Percentiles rank a stretch among this genome's conserved stretches.
phyloP scores from a whole-genome alignment of 106 monocot species.

The Iris macrosiphon region DNA sequence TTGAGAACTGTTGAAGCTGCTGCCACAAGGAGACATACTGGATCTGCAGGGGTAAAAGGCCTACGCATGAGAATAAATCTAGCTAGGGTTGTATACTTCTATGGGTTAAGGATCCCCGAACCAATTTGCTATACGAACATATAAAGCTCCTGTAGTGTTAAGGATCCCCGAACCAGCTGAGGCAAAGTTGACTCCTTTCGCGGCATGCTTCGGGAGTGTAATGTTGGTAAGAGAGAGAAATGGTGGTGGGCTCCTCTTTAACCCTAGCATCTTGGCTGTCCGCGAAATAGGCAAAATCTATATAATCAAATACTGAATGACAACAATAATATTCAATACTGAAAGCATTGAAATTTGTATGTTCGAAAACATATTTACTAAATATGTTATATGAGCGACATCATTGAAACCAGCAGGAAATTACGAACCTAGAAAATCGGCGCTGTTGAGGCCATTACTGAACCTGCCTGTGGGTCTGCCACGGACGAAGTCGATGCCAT shows the following conservation, averaged over 20 bases:
- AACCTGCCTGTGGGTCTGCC: conserved; percentile 25
- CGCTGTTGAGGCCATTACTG: conserved; percentile 30
- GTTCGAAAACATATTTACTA: too few species aligned
- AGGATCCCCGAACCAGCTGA: conserved; percentile 14
- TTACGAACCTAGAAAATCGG: conserved; percentile 22
- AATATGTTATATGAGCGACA: background rate
- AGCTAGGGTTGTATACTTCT: too few species aligned
- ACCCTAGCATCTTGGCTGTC: conserved; percentile 7
- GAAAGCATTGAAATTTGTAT: too few species aligned
- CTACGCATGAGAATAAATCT: too few species aligned
- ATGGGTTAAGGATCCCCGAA: too few species aligned
- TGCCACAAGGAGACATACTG: conserved; percentile 11
- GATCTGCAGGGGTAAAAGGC: too few species aligned
- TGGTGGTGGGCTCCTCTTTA: conserved; percentile 8
- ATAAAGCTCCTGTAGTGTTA: background rate
- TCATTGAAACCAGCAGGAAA: background rate
- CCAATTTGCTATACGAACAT: background rate
- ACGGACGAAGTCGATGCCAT: conserved; percentile 25
- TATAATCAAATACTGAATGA: too few species aligned
- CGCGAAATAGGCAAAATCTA: too few species aligned
- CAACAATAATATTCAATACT: too few species aligned
- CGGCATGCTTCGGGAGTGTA: background rate
- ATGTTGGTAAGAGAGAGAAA: background rate
- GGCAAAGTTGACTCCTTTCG: conserved; percentile 12
- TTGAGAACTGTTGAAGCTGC: conserved; percentile 14